Conservation (phyloP, 176 grass and related monocot species). For the Bonia amplexicaulis region DNA sequence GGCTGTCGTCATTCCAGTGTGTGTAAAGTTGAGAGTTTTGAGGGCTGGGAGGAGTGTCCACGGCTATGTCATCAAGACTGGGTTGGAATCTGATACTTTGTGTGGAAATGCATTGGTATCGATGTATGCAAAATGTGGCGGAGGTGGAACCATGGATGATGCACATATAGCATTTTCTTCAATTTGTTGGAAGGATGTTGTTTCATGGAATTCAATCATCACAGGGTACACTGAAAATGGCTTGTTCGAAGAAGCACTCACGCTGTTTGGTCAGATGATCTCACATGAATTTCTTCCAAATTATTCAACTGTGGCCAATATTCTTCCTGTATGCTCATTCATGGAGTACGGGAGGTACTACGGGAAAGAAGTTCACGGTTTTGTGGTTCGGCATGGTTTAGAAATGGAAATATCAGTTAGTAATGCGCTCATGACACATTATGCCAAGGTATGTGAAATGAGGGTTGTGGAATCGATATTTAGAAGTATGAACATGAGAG, state of each 20-base stretch:
- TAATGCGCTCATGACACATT: slow-evolving; percentile 66
- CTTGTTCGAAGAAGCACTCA: slow-evolving; percentile 35
- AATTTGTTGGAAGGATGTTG: slow-evolving; percentile 46
- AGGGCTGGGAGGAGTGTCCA: slow-evolving; percentile 39
- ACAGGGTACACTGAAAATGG: slow-evolving; percentile 39
- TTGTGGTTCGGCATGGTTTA: slow-evolving; percentile 43
- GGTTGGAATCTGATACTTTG: slow-evolving; percentile 46
- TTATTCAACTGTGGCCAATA: slow-evolving; percentile 48
- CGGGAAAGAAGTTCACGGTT: slow-evolving; percentile 56
- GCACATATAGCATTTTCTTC: slow-evolving; percentile 32
- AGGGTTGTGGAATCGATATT: slow-evolving; percentile 44
- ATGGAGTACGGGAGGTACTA: slow-evolving; percentile 25
- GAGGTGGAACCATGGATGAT: slow-evolving; percentile 23
- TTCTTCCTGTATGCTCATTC: slow-evolving; percentile 51
- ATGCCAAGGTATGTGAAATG: slow-evolving; percentile 50
- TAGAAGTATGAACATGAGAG: slow-evolving; percentile 26
- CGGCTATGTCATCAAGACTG: slow-evolving; percentile 36
- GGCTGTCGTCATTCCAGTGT: slow-evolving; percentile 48
- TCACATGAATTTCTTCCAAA: slow-evolving; percentile 33
- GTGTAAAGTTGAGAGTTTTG: slow-evolving; percentile 34
- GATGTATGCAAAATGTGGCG: slow-evolving; percentile 56
- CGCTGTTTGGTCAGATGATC: slow-evolving; percentile 42
- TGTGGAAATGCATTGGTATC: slow-evolving; percentile 62
- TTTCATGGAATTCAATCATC: slow-evolving; percentile 72
- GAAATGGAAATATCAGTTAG: slow-evolving; percentile 44